Evolutionary conservation across 2,329 filamentous ascomycete genomes (phyloP).

Genomic region (Colletotrichum sp.): DNA sequence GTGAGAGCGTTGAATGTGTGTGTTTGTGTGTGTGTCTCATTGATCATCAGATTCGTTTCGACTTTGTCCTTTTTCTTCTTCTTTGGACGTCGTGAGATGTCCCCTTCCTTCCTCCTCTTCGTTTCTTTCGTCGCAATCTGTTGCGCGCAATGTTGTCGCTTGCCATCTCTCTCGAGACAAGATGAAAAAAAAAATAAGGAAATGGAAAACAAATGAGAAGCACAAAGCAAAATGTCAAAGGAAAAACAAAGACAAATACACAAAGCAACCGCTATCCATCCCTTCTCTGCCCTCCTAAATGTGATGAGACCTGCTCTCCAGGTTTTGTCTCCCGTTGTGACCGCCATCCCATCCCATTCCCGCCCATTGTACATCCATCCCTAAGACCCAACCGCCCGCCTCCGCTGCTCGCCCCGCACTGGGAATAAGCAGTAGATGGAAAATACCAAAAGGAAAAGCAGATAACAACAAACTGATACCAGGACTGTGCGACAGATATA

Average conservation of each 20-base stretch:
- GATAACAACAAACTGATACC: slow-evolving; percentile 10
- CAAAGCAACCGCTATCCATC: slow-evolving; percentile 15
- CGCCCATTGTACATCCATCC: slow-evolving; percentile 7
- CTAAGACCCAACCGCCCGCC: background rate
- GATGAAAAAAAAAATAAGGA: background rate
- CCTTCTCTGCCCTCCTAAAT: slow-evolving; percentile 2
- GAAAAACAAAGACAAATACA: slow-evolving; percentile 18
- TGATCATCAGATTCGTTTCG: slow-evolving; percentile 18
- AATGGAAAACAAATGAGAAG: background rate
- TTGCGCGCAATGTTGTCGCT: background rate
- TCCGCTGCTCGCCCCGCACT: background rate
- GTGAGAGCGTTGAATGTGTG: background rate
- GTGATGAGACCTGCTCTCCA: slow-evolving; percentile 22
- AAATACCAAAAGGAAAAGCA: slow-evolving; percentile 21
- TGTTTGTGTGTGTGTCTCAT: background rate
- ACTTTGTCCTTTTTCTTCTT: slow-evolving; percentile 2
- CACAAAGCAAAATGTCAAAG: background rate
- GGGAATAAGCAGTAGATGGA: slow-evolving; percentile 23
- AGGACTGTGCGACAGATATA: background rate
- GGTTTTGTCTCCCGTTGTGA: background rate
- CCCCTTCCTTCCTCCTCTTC: background rate
- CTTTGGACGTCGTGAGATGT: slow-evolving; percentile 19
- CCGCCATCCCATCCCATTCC: background rate
- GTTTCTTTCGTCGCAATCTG: background rate
- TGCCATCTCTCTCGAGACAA: background rate